These are phyloP conservation scores for Fonsecaea pedrosoi DNA, from an alignment of 2,329 filamentous ascomycete species.

Conservation along the genomic window DNA sequence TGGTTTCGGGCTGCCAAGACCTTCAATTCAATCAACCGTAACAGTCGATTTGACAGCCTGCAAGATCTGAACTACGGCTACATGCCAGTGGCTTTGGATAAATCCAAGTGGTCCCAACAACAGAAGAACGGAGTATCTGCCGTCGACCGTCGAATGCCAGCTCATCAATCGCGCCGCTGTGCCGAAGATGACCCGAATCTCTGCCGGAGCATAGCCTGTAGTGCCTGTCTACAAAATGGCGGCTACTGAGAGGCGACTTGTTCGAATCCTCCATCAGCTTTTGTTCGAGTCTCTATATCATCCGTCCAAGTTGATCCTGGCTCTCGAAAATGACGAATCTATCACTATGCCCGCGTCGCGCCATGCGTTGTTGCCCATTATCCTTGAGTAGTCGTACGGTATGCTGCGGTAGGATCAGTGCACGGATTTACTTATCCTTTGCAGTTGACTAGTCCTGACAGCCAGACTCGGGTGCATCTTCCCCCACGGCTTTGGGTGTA, in stretches of 20 bases:
- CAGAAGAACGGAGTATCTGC: conserved; percentile 6
- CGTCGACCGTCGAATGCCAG: neutral
- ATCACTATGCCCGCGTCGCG: neutral
- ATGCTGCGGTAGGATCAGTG: neutral
- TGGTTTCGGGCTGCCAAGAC: neutral
- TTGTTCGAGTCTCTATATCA: neutral
- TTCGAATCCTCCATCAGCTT: neutral
- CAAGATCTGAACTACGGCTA: neutral
- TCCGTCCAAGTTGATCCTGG: neutral
- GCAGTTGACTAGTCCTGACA: neutral
- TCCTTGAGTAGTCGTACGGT: neutral
- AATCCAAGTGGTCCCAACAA: neutral
- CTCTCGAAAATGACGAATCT: neutral
- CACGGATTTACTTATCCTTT: neutral
- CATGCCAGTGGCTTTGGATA: neutral
- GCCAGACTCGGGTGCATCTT: no score
- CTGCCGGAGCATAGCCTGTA: conserved; percentile 3
- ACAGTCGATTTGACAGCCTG: neutral
- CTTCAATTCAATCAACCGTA: neutral
- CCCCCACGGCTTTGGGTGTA: neutral
- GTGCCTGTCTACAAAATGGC: conserved; percentile 1
- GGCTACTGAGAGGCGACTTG: neutral
- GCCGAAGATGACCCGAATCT: conserved; percentile 19
- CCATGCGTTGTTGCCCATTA: neutral
- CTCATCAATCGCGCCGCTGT: neutral